Conservation (phyloP, 441 rosid genomes). For the Jatropha multifida region DNA sequence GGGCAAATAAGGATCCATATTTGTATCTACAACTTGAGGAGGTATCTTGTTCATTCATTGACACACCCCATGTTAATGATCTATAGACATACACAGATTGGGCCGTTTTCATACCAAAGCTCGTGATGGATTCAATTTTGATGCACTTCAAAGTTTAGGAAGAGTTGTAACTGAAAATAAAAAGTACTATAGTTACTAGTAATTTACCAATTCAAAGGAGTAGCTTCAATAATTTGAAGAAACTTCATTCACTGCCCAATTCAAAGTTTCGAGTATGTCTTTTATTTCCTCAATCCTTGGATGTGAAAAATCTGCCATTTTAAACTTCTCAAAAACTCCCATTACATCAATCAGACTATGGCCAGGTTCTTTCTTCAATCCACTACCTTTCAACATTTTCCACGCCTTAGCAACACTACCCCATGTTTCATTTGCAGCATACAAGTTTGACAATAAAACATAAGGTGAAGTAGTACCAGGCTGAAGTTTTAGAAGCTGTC, state of each 20-base stretch:
- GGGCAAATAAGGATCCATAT: too few relatives aligned
- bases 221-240: neutral
- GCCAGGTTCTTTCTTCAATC: conserved; percentile 65
- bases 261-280: conserved; percentile 35
- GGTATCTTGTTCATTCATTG: neutral
- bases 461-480: conserved; percentile 53
- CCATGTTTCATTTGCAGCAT: conserved; percentile 66
- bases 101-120: neutral
- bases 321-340: conserved; percentile 44
- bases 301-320: conserved; percentile 46
- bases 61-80: too few relatives aligned
- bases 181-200: neutral
- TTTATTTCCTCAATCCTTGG: conserved; percentile 42
- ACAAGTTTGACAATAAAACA: conserved; percentile 57
- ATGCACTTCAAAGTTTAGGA: conserved; percentile 1
- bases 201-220: neutral
- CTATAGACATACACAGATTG: neutral
- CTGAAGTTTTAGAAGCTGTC: conserved; percentile 43
- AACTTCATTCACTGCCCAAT: conserved; percentile 31
- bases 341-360: conserved; percentile 51
- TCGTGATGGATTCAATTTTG: neutral
- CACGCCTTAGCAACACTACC: conserved; percentile 49
- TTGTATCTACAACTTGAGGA: conserved; percentile 4
- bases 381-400: conserved; percentile 56
- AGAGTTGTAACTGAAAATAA: neutral